A percentile compares a stretch with the other conserved stretches of the same genome.
Evolutionary conservation across 305 asterid species (phyloP).

Genomic region (Fraxinus ornus): DNA sequence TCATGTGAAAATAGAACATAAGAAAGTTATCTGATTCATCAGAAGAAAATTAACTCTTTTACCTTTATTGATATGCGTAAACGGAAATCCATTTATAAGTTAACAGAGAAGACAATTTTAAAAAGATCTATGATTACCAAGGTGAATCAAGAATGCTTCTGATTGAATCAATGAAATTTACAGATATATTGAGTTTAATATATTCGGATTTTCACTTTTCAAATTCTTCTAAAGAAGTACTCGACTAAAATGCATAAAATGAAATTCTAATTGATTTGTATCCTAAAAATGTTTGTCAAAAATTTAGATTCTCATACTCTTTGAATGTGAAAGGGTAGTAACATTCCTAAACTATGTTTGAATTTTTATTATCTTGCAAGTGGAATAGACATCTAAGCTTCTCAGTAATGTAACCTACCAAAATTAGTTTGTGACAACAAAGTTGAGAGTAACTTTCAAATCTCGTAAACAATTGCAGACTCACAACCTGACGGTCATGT

Average conservation of each 20-base stretch:
- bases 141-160: background rate
- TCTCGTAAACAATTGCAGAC: background rate
- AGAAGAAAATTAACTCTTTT: background rate
- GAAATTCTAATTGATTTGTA: background rate
- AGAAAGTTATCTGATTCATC: background rate
- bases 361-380: background rate
- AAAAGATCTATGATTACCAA: background rate
- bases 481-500: background rate
- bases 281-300: background rate
- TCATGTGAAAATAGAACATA: background rate
- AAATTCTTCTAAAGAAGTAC: background rate
- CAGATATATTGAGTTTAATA: background rate
- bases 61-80: background rate
- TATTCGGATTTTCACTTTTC: background rate
- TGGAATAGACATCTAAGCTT: background rate
- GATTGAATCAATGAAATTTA: background rate
- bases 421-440: background rate
- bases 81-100: background rate
- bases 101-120: background rate
- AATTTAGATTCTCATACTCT: background rate
- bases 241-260: background rate
- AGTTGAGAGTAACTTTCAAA: background rate
- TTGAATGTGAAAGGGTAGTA: background rate
- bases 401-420: background rate
- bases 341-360: background rate